Conservation (phyloP, 1,284 basidiomycete species). For the Agaricales sp. region DNA sequence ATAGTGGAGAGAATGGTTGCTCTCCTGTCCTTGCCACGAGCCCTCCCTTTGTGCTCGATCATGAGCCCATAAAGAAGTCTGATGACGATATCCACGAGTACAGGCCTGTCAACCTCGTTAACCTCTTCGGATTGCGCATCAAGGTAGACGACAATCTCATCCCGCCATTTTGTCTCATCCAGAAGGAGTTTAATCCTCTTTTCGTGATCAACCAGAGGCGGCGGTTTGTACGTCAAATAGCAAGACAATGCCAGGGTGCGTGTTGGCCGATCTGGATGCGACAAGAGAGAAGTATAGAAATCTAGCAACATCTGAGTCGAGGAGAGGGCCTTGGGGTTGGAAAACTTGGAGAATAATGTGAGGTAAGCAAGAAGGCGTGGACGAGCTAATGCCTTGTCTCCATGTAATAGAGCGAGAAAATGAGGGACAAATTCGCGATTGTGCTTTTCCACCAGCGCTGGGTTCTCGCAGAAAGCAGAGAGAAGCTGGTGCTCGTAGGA, state of each 20-base stretch:
- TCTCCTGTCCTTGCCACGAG: conserved; percentile 65
- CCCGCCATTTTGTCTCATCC: conserved; percentile 84
- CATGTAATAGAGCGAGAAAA: conserved; percentile 53
- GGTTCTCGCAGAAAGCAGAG: conserved; percentile 51
- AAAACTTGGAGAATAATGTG: conserved; percentile 81
- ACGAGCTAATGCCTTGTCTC: conserved; percentile 27
- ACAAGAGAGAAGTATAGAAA: conserved; percentile 70
- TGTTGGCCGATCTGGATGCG: conserved; percentile 76
- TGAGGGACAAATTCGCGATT: conserved; percentile 73
- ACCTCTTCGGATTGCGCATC: conserved; percentile 57
- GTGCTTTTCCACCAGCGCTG: conserved; percentile 73
- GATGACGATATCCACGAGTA: conserved; percentile 64
- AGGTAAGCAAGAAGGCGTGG: conserved; percentile 71
- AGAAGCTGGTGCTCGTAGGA: conserved; percentile 81
- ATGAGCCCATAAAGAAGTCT: conserved; percentile 86
- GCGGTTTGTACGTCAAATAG: conserved; percentile 76
- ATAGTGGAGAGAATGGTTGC: conserved; percentile 72
- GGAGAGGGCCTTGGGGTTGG: conserved; percentile 82
- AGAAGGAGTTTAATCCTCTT: conserved; percentile 65
- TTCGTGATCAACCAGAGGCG: conserved; percentile 56
- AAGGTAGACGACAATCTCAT: conserved; percentile 61
- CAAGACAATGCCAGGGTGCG: conserved; percentile 77
- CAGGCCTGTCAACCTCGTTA: conserved; percentile 22
- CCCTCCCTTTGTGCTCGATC: conserved; percentile 71
- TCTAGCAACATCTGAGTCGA: conserved; percentile 57